Evolutionary conservation across 75 land plant genomes (phyloP), one percentile per base, ranked within the genome.

Genomic region (Chamaecyparis obtusa): DNA sequence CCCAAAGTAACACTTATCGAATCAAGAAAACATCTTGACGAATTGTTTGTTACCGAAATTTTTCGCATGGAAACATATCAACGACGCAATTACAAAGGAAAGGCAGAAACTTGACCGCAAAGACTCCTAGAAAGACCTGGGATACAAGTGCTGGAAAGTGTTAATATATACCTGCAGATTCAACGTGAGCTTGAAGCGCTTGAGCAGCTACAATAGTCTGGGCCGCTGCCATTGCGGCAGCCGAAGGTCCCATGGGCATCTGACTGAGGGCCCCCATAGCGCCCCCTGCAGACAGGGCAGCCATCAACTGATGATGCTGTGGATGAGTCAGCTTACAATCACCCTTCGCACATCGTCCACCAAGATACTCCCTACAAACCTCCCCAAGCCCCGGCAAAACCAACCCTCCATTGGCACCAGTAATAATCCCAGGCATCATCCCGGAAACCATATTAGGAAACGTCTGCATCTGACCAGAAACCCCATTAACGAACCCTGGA

Each of bases 381-480:
- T 89, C 90, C 44, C 86, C 90, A 24, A 88, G 79, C 21, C 90
- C 83, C 9, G 90, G 90, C 24, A 89, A 84, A 14, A 88, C 86
- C 41, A 69, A 69, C 86, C 90, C 90, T 27, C 90, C 90, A 39
- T 89, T 89, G 35, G 90, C 86, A 35, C 90, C 90, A n/a, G 86
- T 55, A 33, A 84, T 43, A 72, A 89, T 55, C 57, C 90, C 86
- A 30, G 86, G 83, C n/a, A 88, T 75, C 86, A 89, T 84, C 60
- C 90, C 86, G 7, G 69, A 64, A 41, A 95, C 87, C 87, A 94
- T 86, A 13, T 94, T 94, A 14, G 97, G 93, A 44, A 93, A 92
- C 76, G 93, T 92, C 11, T 92, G 93, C 43, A 91, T 93, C 90
- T 14, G 91, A 86, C 1, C 91, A 0, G 46, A 41, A 78, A 78